Base-by-base conservation (phyloP, 2,329 filamentous ascomycete genomes). In the Alternaria dauci region DNA sequence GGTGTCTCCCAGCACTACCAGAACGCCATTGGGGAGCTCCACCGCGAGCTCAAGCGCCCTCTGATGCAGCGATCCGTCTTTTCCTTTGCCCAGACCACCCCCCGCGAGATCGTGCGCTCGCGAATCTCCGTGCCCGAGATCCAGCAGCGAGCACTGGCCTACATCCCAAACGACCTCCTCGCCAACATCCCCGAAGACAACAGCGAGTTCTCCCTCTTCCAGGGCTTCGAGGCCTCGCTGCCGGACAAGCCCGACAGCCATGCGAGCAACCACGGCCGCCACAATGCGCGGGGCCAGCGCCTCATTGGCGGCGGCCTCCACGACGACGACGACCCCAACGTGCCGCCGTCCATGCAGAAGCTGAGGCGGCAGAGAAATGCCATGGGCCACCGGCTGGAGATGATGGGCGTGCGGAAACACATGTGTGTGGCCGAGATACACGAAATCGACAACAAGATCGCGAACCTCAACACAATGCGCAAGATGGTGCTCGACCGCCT, bases 341-440 rank as follows among this genome's bases (percentile, higher is more conserved):
- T 84, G 23, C 88, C 90, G 18, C 88, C 91, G 36, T 86, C 89
- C 26, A 82, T 97, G 72, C 85, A 85, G 47, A 90, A 89, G 68
- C 80, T 98, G 67, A 92, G 91, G 78, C 91, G 90, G 75, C 93
- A 96, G 69, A 92, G 92, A 77, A 87, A 90, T 43, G 84, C 87
- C 55, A 85, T 97, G 81, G 89, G 91, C 81, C 93, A 96, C 78
- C 88, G 92, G 68, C 83, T 99, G 69, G 93, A 98, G 74, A 92
- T 97, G 87, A 88, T 98, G 81, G 87, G 90, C 4, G 88, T 98
- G 63, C 88, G 95, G 61, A 99, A 99, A 80, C 97, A 95, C 75
- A 97, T 99, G 94, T 94, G 94, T 69, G 95, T 93, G 72, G 91
- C 92, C 65, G 95, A 99, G 79, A 98, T 99, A 60, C 88, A 89